Conservation (phyloP, 495 filamentous ascomycete genomes). For the Talaromyces nanjingensis region DNA sequence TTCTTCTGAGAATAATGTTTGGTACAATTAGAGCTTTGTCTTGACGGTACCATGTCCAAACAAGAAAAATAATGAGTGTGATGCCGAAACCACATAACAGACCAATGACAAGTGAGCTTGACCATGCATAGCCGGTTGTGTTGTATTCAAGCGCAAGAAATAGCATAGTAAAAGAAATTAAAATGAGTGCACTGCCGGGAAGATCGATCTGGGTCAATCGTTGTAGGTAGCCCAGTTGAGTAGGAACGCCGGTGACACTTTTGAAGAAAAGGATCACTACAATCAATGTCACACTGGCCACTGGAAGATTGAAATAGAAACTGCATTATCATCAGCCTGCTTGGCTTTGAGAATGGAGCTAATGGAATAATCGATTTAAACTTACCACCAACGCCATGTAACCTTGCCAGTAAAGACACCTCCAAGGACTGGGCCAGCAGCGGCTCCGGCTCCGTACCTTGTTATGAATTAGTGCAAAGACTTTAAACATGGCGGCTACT, state of each 20-base stretch:
- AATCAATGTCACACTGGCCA: constrained; percentile 28
- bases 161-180: constrained; percentile 22
- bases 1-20: constrained; percentile 1
- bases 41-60: constrained; percentile 6
- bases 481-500: neutral
- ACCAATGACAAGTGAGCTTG: constrained; percentile 17
- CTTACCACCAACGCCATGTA: constrained; percentile 42
- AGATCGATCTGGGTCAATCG: constrained; percentile 30
- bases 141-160: constrained; percentile 24
- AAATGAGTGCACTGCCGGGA: constrained; percentile 19
- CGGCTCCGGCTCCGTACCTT: constrained; percentile 19
- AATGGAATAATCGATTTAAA: constrained; percentile 15
- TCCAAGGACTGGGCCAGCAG: constrained; percentile 35
- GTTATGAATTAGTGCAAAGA: neutral
- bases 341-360: neutral
- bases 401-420: constrained; percentile 40
- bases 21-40: constrained; percentile 7
- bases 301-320: constrained; percentile 24
- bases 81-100: constrained; percentile 19
- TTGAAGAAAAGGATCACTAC: constrained; percentile 25
- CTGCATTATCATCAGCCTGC: constrained; percentile 18
- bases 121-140: constrained; percentile 18
- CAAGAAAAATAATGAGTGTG: constrained; percentile 20
- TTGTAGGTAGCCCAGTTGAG: constrained; percentile 5
- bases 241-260: neutral